Percentiles rank a stretch among this genome's conserved stretches.
These are phyloP conservation scores for Mortierella hygrophila DNA, from an alignment of 192 early-diverging fungal species.

Conservation along the genomic window DNA sequence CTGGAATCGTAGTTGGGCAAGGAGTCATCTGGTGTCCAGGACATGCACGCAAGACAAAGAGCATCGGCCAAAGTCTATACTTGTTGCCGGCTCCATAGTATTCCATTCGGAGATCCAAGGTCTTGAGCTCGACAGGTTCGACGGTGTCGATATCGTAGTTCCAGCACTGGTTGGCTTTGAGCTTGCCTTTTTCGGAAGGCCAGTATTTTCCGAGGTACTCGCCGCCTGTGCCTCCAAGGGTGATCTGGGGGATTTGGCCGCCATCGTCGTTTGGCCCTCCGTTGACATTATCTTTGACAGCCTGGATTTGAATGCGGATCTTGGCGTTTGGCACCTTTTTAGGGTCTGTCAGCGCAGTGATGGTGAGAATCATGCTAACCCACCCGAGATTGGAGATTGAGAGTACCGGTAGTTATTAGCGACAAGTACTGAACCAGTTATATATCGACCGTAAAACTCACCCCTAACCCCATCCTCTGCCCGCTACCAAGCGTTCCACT, in stretches of 20 bases:
- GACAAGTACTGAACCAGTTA: not conserved
- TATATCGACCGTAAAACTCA: not conserved
- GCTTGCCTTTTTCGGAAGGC: not conserved
- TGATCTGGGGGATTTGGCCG: too few relatives aligned
- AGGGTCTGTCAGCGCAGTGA: too few relatives aligned
- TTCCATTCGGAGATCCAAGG: too few relatives aligned
- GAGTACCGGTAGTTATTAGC: not conserved
- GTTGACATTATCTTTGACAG: too few relatives aligned
- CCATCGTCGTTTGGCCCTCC: too few relatives aligned
- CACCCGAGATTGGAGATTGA: too few relatives aligned
- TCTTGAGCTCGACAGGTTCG: too few relatives aligned
- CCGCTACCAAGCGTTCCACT: not conserved
- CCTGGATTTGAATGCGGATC: too few relatives aligned
- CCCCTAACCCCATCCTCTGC: not conserved
- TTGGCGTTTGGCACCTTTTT: too few relatives aligned
- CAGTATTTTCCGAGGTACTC: not conserved
- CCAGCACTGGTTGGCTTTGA: not conserved
- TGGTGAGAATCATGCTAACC: too few relatives aligned
- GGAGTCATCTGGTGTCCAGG: not conserved
- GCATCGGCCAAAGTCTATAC: not conserved
- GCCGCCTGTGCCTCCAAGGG: too few relatives aligned
- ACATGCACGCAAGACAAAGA: not conserved
- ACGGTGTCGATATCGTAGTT: not conserved
- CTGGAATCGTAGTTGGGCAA: conserved; percentile 2
- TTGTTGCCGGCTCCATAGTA: not conserved